These are phyloP conservation scores for Kitagawia praeruptora DNA, from an alignment of 129 eudicot species.

Conservation along the genomic window DNA sequence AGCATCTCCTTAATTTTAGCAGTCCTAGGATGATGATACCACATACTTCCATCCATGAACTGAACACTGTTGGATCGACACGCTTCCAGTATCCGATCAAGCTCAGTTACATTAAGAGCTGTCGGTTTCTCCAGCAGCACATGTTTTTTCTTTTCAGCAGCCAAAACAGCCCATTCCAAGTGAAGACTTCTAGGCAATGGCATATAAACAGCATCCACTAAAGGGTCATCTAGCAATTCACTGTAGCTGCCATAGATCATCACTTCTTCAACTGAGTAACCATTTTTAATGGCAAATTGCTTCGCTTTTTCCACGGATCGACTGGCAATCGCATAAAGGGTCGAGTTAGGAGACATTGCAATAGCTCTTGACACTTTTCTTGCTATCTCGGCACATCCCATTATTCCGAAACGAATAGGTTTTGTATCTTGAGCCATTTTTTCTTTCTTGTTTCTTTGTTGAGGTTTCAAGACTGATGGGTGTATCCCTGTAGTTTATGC, in stretches of 20 bases:
- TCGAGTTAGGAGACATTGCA: slow-evolving; percentile 47
- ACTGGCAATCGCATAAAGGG: slow-evolving; percentile 57
- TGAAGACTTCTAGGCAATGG: slow-evolving; percentile 86
- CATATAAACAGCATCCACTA: slow-evolving; percentile 71
- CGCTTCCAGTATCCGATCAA: slow-evolving; percentile 57
- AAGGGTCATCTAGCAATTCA: slow-evolving; percentile 48
- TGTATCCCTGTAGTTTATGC: not conserved
- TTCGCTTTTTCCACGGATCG: slow-evolving; percentile 62
- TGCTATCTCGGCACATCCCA: slow-evolving; percentile 9
- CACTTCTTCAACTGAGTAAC: slow-evolving; percentile 24
- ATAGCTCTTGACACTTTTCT: slow-evolving; percentile 53
- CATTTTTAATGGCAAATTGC: slow-evolving; percentile 36
- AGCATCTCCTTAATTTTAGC: slow-evolving; percentile 51
- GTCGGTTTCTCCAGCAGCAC: slow-evolving; percentile 80
- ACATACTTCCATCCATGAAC: slow-evolving; percentile 94
- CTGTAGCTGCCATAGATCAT: slow-evolving; percentile 52
- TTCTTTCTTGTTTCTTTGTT: not conserved
- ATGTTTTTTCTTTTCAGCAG: slow-evolving; percentile 71
- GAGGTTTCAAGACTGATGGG: not conserved
- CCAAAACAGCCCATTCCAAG: slow-evolving; percentile 61
- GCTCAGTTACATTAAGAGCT: slow-evolving; percentile 46
- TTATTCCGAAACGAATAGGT: not conserved
- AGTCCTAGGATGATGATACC: slow-evolving; percentile 95
- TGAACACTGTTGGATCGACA: slow-evolving; percentile 62
- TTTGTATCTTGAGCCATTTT: slow-evolving; percentile 1